A percentile compares a stretch with the other conserved stretches of the same genome.
These are phyloP conservation scores for Clonostachys rosea DNA, from an alignment of 2,329 filamentous ascomycete species.

Conservation along the genomic window DNA sequence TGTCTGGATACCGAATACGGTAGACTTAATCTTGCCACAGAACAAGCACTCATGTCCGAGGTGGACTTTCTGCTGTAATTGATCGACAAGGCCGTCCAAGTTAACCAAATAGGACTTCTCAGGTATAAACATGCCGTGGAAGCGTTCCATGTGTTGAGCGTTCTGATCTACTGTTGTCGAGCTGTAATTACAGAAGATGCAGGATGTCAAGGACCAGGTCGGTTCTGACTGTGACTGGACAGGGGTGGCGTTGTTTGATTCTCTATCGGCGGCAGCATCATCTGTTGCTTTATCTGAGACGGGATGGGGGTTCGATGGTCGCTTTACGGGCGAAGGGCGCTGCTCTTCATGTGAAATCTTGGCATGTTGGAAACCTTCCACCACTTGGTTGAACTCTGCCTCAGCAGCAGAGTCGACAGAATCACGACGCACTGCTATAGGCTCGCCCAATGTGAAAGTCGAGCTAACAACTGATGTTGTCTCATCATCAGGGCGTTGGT, in stretches of 20 bases:
- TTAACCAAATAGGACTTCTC: constrained; percentile 82
- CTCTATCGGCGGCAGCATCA: constrained; percentile 31
- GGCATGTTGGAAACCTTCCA: constrained; percentile 71
- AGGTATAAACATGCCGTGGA: constrained; percentile 94
- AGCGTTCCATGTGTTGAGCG: constrained; percentile 82
- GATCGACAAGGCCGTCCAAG: constrained; percentile 72
- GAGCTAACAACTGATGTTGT: constrained; percentile 83
- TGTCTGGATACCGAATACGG: constrained; percentile 77
- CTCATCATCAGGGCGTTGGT: constrained; percentile 54
- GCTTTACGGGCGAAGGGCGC: constrained; percentile 44
- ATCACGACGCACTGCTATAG: constrained; percentile 42
- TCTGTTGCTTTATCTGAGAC: constrained; percentile 36
- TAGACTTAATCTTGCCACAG: constrained; percentile 79
- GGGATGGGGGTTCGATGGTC: constrained; percentile 46
- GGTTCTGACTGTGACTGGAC: constrained; percentile 25
- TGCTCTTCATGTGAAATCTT: constrained; percentile 51
- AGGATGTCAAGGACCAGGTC: constrained; percentile 46
- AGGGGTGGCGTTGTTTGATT: constrained; percentile 36
- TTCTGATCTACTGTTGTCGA: constrained; percentile 75
- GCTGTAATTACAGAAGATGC: constrained; percentile 88
- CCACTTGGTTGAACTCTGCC: constrained; percentile 71
- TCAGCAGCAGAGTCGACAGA: constrained; percentile 64
- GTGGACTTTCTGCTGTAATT: constrained; percentile 75
- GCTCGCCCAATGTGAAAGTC: constrained; percentile 85
- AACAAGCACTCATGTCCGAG: constrained; percentile 81